phyloP scores from a whole-genome alignment of 306 rosid species.

The Cucurbita ficifolia region DNA sequence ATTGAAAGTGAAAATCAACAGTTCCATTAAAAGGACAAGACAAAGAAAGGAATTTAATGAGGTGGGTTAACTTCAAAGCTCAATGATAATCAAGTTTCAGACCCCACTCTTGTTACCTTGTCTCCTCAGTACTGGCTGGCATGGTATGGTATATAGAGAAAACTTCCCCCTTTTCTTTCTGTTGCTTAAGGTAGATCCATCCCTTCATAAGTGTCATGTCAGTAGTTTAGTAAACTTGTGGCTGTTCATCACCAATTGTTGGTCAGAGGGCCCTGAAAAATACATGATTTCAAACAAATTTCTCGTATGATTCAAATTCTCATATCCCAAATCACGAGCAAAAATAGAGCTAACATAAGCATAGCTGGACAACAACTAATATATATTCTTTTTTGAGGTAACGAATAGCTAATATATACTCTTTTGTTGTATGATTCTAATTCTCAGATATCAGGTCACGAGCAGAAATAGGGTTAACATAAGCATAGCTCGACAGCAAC shows the following conservation, averaged over 20 bases:
- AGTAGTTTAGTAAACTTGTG: not conserved
- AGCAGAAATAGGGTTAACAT: too few species aligned
- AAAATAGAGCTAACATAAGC: not conserved
- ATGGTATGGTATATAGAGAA: not conserved
- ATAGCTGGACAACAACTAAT: too few species aligned
- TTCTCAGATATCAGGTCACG: too few species aligned
- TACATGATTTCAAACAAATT: not conserved
- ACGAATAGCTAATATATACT: too few species aligned
- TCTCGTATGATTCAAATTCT: not conserved
- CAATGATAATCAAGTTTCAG: not conserved
- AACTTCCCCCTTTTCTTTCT: not conserved
- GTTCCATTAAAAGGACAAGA: not conserved
- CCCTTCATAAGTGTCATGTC: not conserved
- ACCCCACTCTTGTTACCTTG: conserved; percentile 7
- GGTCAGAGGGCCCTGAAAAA: not conserved
- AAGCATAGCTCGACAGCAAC: too few species aligned
- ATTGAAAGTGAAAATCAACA: not conserved
- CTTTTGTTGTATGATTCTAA: not conserved
- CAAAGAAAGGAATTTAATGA: not conserved
- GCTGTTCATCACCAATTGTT: not conserved
- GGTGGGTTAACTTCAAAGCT: conserved; percentile 6
- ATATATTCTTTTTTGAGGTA: too few species aligned
- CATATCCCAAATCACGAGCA: not conserved
- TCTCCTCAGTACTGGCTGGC: conserved; percentile 3
- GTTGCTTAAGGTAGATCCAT: not conserved